Percentiles rank a stretch among this genome's conserved stretches.
phyloP scores from a whole-genome alignment of 176 grass and related monocot species.

The Cenchrus americanus region DNA sequence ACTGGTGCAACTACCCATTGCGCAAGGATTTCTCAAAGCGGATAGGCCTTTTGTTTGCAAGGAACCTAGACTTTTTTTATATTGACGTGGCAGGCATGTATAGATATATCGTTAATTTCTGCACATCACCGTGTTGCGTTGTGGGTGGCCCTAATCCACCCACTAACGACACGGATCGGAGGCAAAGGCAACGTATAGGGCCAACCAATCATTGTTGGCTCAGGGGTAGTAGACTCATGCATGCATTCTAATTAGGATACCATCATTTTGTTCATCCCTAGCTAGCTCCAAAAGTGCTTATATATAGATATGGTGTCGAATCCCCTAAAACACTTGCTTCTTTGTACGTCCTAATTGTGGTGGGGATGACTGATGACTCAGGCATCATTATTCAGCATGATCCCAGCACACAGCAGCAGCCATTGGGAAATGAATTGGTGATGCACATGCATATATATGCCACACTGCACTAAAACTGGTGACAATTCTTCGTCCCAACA shows the following conservation, averaged over 20 bases:
- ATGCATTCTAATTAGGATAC: neutral
- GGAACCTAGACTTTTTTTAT: neutral
- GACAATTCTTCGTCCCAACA: neutral
- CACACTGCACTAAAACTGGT: constrained; percentile 9
- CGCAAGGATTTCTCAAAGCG: neutral
- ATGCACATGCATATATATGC: constrained; percentile 12
- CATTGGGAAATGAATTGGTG: neutral
- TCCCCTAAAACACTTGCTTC: neutral
- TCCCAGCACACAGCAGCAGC: neutral
- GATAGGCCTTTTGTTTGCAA: no score
- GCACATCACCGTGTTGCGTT: neutral
- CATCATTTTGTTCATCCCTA: neutral
- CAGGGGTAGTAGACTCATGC: neutral
- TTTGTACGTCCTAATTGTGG: neutral
- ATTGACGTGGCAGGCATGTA: neutral
- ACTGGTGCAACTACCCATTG: neutral
- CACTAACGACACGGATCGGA: neutral
- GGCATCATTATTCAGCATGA: constrained; percentile 13
- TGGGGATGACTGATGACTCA: neutral
- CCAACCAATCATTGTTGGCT: constrained; percentile 13
- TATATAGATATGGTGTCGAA: neutral
- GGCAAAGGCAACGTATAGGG: neutral
- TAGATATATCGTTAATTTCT: neutral
- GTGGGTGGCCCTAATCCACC: constrained; percentile 38
- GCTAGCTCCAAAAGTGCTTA: neutral